Conservation (phyloP, 2,329 filamentous ascomycete species). For the Calcarisporium arbuscula region DNA sequence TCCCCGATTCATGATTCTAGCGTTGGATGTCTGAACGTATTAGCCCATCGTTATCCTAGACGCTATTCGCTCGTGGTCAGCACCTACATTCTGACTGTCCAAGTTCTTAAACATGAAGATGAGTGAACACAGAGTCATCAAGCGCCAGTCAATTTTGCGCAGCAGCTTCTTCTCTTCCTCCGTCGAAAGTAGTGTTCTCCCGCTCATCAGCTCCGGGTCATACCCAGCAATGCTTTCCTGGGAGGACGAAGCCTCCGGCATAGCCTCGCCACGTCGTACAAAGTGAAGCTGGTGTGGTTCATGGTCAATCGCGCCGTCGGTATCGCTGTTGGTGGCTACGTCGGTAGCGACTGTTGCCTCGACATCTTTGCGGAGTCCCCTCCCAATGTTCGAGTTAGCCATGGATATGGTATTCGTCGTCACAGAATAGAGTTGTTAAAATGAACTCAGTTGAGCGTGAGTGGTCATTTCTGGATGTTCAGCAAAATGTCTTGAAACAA, state of each 20-base stretch:
- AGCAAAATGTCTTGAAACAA: too few relatives aligned
- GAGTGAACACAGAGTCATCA: conserved; percentile 25
- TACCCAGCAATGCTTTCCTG: conserved; percentile 1
- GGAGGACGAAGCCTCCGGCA: not conserved
- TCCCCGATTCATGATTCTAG: conserved; percentile 36
- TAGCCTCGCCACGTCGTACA: not conserved
- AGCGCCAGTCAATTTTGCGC: conserved; percentile 17
- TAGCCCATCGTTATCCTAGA: not conserved
- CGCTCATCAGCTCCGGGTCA: conserved; percentile 24
- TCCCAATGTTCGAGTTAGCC: too few relatives aligned
- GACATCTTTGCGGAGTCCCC: too few relatives aligned
- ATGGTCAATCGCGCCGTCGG: too few relatives aligned
- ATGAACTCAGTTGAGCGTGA: too few relatives aligned
- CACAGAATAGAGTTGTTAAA: too few relatives aligned
- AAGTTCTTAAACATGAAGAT: conserved; percentile 36
- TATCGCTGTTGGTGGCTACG: too few relatives aligned
- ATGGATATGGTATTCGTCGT: too few relatives aligned
- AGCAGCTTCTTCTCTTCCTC: conserved; percentile 19
- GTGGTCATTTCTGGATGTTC: too few relatives aligned
- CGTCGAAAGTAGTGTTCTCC: conserved; percentile 15
- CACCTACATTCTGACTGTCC: conserved; percentile 27
- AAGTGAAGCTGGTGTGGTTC: too few relatives aligned
- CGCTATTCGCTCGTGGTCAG: not conserved
- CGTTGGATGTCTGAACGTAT: conserved; percentile 25
- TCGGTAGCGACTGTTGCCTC: too few relatives aligned